These are phyloP conservation scores for Solanum hybrid DNA, from an alignment of 305 asterid species.

Conservation along the genomic window DNA sequence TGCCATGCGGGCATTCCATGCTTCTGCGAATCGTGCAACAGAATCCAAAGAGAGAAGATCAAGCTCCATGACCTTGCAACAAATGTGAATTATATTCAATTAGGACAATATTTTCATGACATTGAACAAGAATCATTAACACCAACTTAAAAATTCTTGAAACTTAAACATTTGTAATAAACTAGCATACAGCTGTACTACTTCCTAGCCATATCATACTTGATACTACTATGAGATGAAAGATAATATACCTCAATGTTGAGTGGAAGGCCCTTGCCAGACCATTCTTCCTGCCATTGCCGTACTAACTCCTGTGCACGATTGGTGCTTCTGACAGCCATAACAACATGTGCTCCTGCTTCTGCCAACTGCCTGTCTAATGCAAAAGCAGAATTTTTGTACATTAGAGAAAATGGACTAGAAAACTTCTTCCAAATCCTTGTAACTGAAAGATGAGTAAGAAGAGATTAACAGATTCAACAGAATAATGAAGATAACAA, in stretches of 20 bases:
- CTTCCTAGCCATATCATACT: neutral
- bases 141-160: neutral
- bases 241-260: conserved; percentile 62
- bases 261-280: conserved; percentile 77
- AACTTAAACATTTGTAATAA: neutral
- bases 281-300: conserved; percentile 72
- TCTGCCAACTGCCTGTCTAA: conserved; percentile 64
- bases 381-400: conserved; percentile 9
- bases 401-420: neutral
- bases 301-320: conserved; percentile 54
- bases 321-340: conserved; percentile 68
- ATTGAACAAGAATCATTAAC: neutral
- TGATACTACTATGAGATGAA: neutral
- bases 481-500: neutral
- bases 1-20: conserved; percentile 73
- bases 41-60: conserved; percentile 86
- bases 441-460: neutral
- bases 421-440: neutral
- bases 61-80: conserved; percentile 69
- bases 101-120: neutral
- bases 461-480: neutral
- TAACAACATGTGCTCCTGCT: conserved; percentile 76
- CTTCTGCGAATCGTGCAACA: conserved; percentile 71
- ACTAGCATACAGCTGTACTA: neutral
- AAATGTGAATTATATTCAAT: neutral